Percentiles rank a stretch among this genome's conserved stretches.
Evolutionary conservation across 805 yeast species (phyloP).

Genomic region (Phaffomyces thermotolerans): DNA sequence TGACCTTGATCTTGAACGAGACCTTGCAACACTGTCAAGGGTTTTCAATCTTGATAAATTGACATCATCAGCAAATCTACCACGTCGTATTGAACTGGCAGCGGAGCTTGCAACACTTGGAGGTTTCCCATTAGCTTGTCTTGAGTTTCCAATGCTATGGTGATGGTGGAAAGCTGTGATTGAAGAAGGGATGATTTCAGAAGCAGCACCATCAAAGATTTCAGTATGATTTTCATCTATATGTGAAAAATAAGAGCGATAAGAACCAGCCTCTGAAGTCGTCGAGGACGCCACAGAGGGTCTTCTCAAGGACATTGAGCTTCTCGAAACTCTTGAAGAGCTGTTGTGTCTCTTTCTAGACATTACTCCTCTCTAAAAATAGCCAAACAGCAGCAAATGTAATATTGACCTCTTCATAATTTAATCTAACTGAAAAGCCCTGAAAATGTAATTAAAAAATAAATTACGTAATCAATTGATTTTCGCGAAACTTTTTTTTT

Average conservation of each 20-base stretch:
- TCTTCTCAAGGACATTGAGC: slow-evolving; percentile 25
- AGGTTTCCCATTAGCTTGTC: slow-evolving; percentile 11
- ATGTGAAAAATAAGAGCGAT: slow-evolving; percentile 9
- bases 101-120: slow-evolving; percentile 17
- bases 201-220: slow-evolving; percentile 71
- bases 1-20: slow-evolving; percentile 30
- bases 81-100: slow-evolving; percentile 24
- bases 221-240: slow-evolving; percentile 59
- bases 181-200: slow-evolving; percentile 70
- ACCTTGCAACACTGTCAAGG: slow-evolving; percentile 8
- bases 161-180: slow-evolving; percentile 72
- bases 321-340: slow-evolving; percentile 12
- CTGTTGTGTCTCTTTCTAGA: slow-evolving; percentile 7
- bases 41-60: slow-evolving; percentile 21
- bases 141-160: slow-evolving; percentile 30
- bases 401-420: too few species aligned
- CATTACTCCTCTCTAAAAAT: background rate
- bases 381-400: background rate
- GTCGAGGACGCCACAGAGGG: slow-evolving; percentile 24
- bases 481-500: background rate
- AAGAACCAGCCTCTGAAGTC: slow-evolving; percentile 14
- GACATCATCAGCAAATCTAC: slow-evolving; percentile 17
- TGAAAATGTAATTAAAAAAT: too few species aligned
- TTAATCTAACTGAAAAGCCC: too few species aligned
- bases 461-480: too few species aligned